Base-by-base conservation (phyloP, 768 basidiomycete genomes). In the Strobilomyces confusus region DNA sequence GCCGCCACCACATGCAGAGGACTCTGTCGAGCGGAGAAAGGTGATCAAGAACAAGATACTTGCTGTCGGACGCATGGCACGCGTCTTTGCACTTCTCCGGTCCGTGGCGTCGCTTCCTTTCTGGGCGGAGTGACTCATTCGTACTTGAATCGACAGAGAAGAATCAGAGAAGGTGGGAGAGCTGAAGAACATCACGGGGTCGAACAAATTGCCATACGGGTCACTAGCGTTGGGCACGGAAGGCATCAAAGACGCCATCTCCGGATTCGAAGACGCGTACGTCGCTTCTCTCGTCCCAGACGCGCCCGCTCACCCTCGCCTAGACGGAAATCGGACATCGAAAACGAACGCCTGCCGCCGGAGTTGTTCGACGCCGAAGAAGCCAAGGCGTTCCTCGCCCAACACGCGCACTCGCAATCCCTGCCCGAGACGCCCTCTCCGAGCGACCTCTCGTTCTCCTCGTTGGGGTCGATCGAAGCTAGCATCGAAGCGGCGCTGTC, bases 1-100 rank as follows among this genome's bases (percentile, higher is more conserved):
- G 5, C 75, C 77, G 26, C 70, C 72, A 0, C 57, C 65, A 20
- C 60, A 63, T 4, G 69, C 71, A 17, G 77, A 75, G 23, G 85
- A 87, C 22, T 68, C 77, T 2, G 68, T 74, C 6, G 92, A 95
- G 68, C 86, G 93, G 51, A 80, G 92, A 63, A 88, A 90, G 67
- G 77, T 90, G 56, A 97, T 99, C 79, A 97, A 95, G 76, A 95
- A 90, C 77, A 99, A 98, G 80, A 98, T 99, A 58, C 82, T 98
- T 74, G 94, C 94, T 47, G 93, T 99, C 36, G 97, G 95, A 32
- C 80, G 94, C 58, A 95, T 99, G 90, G 87, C 94, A 13, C 80
- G 94, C 42, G 93, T 99, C 26, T 98, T 99, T 73, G 89, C 95
- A 4, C 78, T 99, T 32, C 83, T 99, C 54, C 89, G 95, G 92